Evolutionary conservation across 768 basidiomycete genomes (phyloP).

Genomic region (Inosperma sp.): DNA sequence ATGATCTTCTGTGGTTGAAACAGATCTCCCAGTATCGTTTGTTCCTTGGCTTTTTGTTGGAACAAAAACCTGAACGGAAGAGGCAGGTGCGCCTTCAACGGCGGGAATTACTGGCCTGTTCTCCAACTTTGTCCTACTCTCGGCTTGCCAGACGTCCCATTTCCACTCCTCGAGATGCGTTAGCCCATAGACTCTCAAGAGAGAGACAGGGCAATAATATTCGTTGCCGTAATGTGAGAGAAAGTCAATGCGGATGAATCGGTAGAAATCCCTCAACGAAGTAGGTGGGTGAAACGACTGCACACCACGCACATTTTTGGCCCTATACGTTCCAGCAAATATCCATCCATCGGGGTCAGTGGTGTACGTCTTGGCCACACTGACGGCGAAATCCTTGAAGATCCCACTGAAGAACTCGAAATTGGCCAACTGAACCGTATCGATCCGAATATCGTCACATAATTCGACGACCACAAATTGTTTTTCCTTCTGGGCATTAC

Average conservation of each 20-base stretch:
- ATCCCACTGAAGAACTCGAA: slow-evolving; percentile 98
- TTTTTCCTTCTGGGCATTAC: slow-evolving; percentile 50
- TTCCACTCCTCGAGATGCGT: slow-evolving; percentile 97
- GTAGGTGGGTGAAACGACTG: slow-evolving; percentile 83
- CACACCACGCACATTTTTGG: slow-evolving; percentile 87
- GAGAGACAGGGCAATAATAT: slow-evolving; percentile 92
- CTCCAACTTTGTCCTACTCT: slow-evolving; percentile 50
- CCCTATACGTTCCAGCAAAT: slow-evolving; percentile 70
- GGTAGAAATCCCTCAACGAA: slow-evolving; percentile 79
- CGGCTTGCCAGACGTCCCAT: slow-evolving; percentile 79
- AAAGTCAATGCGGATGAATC: slow-evolving; percentile 92
- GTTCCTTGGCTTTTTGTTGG: too few relatives aligned
- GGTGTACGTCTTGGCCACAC: slow-evolving; percentile 78
- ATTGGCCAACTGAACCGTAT: slow-evolving; percentile 93
- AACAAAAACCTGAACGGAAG: background rate
- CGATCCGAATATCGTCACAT: slow-evolving; percentile 95
- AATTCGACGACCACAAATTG: slow-evolving; percentile 93
- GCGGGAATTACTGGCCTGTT: slow-evolving; percentile 26
- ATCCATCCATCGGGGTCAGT: slow-evolving; percentile 61
- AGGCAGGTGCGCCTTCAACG: slow-evolving; percentile 6
- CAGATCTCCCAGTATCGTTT: too few relatives aligned
- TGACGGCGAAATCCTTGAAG: slow-evolving; percentile 87
- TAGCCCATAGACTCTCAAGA: slow-evolving; percentile 90
- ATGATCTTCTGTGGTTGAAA: too few relatives aligned
- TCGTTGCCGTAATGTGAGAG: slow-evolving; percentile 90